phyloP scores from a whole-genome alignment of 2,329 filamentous ascomycete species.

The Aspergillus proliferans region DNA sequence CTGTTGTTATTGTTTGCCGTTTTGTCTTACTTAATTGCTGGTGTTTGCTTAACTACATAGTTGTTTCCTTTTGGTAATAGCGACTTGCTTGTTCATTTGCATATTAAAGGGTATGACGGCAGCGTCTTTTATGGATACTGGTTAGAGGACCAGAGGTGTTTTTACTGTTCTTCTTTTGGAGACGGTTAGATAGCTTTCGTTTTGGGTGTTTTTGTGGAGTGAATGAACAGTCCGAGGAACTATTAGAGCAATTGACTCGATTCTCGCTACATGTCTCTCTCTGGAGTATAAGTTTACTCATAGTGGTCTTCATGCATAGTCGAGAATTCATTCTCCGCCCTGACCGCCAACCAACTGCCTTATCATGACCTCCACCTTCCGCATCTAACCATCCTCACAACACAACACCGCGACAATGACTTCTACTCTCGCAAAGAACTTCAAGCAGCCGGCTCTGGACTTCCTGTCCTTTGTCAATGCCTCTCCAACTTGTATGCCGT shows the following conservation, averaged over 20 bases:
- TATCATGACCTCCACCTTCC: neutral
- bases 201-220: no score
- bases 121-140: neutral
- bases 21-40: neutral
- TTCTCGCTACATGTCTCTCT: no score
- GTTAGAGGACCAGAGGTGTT: neutral
- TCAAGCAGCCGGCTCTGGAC: constrained; percentile 58
- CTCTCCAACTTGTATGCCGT: constrained; percentile 74
- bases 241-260: no score
- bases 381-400: neutral
- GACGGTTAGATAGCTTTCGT: neutral
- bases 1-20: neutral
- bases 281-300: no score
- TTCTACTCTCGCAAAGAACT: constrained; percentile 18
- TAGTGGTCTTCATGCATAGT: no score
- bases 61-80: neutral
- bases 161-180: constrained; percentile 1
- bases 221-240: no score
- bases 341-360: neutral
- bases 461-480: constrained; percentile 92
- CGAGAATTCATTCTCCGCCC: neutral
- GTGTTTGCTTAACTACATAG: neutral
- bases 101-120: neutral
- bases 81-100: neutral
- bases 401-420: constrained; percentile 21